Base-by-base conservation (phyloP, 176 grass and related monocot genomes). In the Cenchrus purpureus region DNA sequence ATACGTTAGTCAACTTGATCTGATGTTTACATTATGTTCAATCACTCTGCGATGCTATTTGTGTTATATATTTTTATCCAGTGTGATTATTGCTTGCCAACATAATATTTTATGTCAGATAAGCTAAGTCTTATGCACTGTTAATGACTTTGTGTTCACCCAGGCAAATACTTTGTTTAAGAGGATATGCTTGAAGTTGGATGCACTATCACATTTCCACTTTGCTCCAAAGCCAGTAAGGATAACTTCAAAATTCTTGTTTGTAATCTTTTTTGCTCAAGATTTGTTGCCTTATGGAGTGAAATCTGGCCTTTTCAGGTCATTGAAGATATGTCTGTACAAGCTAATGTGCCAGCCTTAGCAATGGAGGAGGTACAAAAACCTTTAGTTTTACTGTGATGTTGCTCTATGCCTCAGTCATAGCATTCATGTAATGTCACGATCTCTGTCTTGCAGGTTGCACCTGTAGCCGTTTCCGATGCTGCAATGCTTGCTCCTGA, bases 171-270 rank as follows among this genome's bases (percentile, higher is more conserved):
- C 84, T 84, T 63, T 98, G 65, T 95, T 95, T 80, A 98, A 94
- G 83, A 91, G 79, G 68, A 87, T 98, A 82, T 91, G 91, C 87
- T 89, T 88, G 90, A 98, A 95, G 84, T 83, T 95, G 84, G 96
- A 95, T 73, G 83, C 91, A 8, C 79, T 98, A 70, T 91, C 96
- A 82, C 96, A 95, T 91, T 98, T 98, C 88, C 91, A 98, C 74
- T 98, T 95, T 90, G 93, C 96, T 82, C 93, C 96, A 58, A 98
- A 98, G 85, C 96, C 91, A 68, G 96, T 98, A 93, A 65, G 81
- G 20, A 76, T 71, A 45, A 42, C 14, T 84, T 77, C 2, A 28
- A 59, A 25, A 59, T 59, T 45, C 7, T 12, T 81, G 55, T 76
- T 76, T 75, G 65, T 44, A 17, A 73, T 49, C 56, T 71, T 75